A percentile compares a stretch with the other conserved stretches of the same genome.
These are phyloP conservation scores for Annulohypoxylon truncatum DNA, from an alignment of 2,329 filamentous ascomycete species.

Conservation along the genomic window DNA sequence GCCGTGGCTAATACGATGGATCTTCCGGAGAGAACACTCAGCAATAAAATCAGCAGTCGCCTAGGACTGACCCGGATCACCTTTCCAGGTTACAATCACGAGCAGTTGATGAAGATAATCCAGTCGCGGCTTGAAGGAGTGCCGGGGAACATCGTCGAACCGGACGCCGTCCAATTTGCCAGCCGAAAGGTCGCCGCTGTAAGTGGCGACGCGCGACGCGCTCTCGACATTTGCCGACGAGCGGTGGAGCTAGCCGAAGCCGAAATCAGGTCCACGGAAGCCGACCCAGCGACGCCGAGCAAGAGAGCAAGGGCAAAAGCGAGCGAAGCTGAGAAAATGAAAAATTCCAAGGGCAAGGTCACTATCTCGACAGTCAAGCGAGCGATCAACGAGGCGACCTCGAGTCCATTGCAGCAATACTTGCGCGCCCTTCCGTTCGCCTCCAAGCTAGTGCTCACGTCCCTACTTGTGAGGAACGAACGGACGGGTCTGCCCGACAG, in stretches of 20 bases:
- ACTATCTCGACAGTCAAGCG: slow-evolving; percentile 94
- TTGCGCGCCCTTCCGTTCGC: slow-evolving; percentile 83
- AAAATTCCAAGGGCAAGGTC: slow-evolving; percentile 68
- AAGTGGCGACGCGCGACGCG: slow-evolving; percentile 90
- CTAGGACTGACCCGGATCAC: slow-evolving; percentile 92
- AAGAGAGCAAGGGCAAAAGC: slow-evolving; percentile 57
- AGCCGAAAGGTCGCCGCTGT: slow-evolving; percentile 97
- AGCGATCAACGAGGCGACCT: slow-evolving; percentile 94
- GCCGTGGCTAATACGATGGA: slow-evolving; percentile 99
- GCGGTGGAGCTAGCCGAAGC: slow-evolving; percentile 95
- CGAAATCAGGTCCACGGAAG: slow-evolving; percentile 60
- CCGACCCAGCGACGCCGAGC: slow-evolving; percentile 70
- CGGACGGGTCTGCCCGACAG: slow-evolving; percentile 89
- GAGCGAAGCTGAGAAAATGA: slow-evolving; percentile 51
- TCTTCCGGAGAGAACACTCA: slow-evolving; percentile 91
- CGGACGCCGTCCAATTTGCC: slow-evolving; percentile 95
- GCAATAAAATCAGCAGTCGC: slow-evolving; percentile 97
- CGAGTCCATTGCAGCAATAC: slow-evolving; percentile 90
- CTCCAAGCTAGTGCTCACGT: slow-evolving; percentile 86
- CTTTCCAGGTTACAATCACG: slow-evolving; percentile 96
- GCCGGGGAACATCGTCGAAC: slow-evolving; percentile 87
- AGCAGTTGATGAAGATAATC: slow-evolving; percentile 97
- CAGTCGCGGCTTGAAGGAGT: slow-evolving; percentile 92
- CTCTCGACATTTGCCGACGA: slow-evolving; percentile 92
- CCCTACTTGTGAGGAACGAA: slow-evolving; percentile 80